Evolutionary conservation across 2,329 filamentous ascomycete species (phyloP).

Genomic region (Taxawa tesnikishii): DNA sequence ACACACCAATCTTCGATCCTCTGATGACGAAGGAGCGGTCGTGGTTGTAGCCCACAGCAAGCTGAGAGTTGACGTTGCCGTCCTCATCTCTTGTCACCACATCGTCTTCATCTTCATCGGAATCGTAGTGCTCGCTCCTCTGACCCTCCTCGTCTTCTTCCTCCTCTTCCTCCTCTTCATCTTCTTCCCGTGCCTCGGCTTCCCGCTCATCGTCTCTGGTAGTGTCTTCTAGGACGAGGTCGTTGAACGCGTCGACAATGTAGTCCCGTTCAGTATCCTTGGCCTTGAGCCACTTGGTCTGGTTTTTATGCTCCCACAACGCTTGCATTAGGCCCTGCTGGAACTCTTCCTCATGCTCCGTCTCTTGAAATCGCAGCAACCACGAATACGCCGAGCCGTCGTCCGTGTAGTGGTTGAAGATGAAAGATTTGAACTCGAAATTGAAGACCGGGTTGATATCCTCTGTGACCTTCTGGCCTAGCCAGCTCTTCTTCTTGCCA

Average conservation of each 20-base stretch:
- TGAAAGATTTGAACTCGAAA: slow-evolving; percentile 97
- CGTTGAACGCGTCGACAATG: slow-evolving; percentile 88
- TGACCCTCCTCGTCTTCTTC: slow-evolving; percentile 52
- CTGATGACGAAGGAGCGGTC: slow-evolving; percentile 95
- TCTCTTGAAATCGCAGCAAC: slow-evolving; percentile 84
- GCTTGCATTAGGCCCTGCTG: slow-evolving; percentile 92
- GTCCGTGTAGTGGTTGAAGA: slow-evolving; percentile 90
- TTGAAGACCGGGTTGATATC: slow-evolving; percentile 99
- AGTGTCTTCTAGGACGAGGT: slow-evolving; percentile 80
- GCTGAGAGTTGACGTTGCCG: slow-evolving; percentile 79
- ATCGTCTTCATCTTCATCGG: slow-evolving; percentile 71
- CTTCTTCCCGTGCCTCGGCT: slow-evolving; percentile 40
- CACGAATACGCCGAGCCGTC: slow-evolving; percentile 91
- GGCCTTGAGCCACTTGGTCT: slow-evolving; percentile 85
- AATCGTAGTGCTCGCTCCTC: slow-evolving; percentile 61
- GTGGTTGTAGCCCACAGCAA: slow-evolving; percentile 94
- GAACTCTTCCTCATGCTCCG: slow-evolving; percentile 68
- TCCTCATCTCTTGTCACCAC: slow-evolving; percentile 55
- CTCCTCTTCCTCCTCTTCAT: slow-evolving; percentile 50
- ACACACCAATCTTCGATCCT: slow-evolving; percentile 95
- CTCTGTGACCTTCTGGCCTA: slow-evolving; percentile 72
- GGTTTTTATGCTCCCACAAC: slow-evolving; percentile 90
- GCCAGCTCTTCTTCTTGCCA: slow-evolving; percentile 65
- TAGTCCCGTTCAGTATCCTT: slow-evolving; percentile 92
- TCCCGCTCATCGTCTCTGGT: slow-evolving; percentile 42